Base-by-base conservation (phyloP, 306 rosid genomes). In the Erythrophleum fordii region DNA sequence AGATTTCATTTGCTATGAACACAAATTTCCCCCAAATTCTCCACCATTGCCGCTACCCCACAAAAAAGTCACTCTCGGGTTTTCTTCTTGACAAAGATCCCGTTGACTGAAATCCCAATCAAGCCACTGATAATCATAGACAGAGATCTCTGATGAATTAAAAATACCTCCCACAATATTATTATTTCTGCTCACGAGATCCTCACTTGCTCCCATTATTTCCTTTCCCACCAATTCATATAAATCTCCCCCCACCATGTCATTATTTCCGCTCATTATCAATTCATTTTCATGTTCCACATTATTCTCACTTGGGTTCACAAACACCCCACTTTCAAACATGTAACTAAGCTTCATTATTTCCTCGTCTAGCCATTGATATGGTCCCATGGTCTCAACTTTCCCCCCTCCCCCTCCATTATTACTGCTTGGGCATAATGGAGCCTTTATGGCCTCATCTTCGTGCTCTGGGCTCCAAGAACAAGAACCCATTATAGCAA, bases 91-190 rank as follows among this genome's bases (percentile, higher is more conserved):
- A 35, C 81, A 64, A 18, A 69, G 11, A 26, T 80, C 83, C 87
- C 81, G 73, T 20, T 80, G 81, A 77, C 75, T 28, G 20, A 28
- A 61, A 66, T 66, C 72, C 72, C 72, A 84, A 35, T 82, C 79
- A 89, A 90, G 59, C 92, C 92, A 87, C n/a, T 80, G 86, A 80
- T 81, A 78, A 13, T 87, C 87, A 79, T 87, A 86, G 26, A 69
- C 79, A 11, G 84, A 83, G 81, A 74, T 78, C 75, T 82, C 73
- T 5, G 90, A 78, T 0, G 91, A 89, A 72, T 80, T 76, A 72
- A 26, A 65, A 77, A 80, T 83, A 81, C 2, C 86, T 86, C 46
- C 73, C 92, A 78, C 78, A 37, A 3, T 37, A n/a, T 26, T 59
- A 13, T 52, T 20, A 8, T 37, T 68, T 69, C 92, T 25, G 53